Evolutionary conservation across 345 rosid species (phyloP), one percentile per base, ranked within the genome.

Genomic region (Mallotus nudiflorus): DNA sequence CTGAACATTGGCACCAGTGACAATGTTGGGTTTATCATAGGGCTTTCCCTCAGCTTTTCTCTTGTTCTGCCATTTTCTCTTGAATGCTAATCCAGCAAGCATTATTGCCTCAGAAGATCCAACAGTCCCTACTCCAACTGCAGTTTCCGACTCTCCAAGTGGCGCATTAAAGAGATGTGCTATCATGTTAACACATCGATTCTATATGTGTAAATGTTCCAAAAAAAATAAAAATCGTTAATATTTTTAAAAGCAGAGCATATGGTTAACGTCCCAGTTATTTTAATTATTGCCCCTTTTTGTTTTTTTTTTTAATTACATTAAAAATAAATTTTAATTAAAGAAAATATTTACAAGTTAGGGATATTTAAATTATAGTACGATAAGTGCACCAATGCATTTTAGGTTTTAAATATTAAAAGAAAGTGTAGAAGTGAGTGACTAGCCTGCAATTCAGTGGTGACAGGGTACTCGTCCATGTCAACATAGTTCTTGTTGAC

Each of bases 401-500:
- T 33, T 33, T n/a, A n/a, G n/a, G n/a, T n/a, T n/a, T n/a, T n/a
- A n/a, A n/a, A n/a, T n/a, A n/a, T n/a, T n/a, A 39, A 42, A 42
- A 42, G 1, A 42, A 9, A 12, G 11, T 42, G 4, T 42, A 42
- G 46, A 42, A 42, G 14, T 12, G 11, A n/a, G 15, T n/a, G 8
- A 25, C 52, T 35, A 27, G 56, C 77, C 72, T 75, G 78, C 48
- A 75, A 22, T 44, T 69, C 74, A 15, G 74, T 69, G 49, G 78
- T 69, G 59, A 75, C 78, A 55, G 78, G 74, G 15, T 75, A 75
- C 73, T 75, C 78, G 25, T 75, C 78, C 73, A 75, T 75, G 69
- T 75, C 78, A 35, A 68, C 73, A 9, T 75, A 68, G 69, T 68
- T 74, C 57, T 75, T 68, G 65, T 75, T 75, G 25, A 75, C 44